These are phyloP conservation scores for Coemansia sp. DNA, from an alignment of 192 early-diverging fungal species.

Conservation along the genomic window DNA sequence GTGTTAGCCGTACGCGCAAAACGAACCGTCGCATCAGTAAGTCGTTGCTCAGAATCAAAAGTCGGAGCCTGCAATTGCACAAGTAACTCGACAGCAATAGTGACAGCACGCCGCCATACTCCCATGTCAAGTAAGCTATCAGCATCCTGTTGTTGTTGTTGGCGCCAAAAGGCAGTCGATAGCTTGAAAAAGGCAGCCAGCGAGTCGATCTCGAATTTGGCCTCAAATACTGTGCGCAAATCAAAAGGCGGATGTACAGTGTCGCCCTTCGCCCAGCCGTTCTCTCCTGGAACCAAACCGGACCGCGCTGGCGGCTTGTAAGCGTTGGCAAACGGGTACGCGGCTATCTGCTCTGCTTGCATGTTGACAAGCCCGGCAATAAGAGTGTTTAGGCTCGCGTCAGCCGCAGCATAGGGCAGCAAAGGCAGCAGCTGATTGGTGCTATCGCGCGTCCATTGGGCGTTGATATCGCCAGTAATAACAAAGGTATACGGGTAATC, in stretches of 20 bases:
- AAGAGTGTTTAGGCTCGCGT: slow-evolving; percentile 41
- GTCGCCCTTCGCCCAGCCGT: slow-evolving; percentile 42
- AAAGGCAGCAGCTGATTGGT: slow-evolving; percentile 66
- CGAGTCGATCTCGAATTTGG: slow-evolving; percentile 69
- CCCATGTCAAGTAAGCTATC: slow-evolving; percentile 21
- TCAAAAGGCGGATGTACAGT: slow-evolving; percentile 49
- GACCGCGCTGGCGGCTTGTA: slow-evolving; percentile 56
- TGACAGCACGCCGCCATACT: slow-evolving; percentile 53
- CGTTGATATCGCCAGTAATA: slow-evolving; percentile 70
- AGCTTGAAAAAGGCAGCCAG: slow-evolving; percentile 62
- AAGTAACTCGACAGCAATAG: slow-evolving; percentile 38
- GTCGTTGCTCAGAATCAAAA: slow-evolving; percentile 24
- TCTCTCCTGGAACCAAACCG: slow-evolving; percentile 23
- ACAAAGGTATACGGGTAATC: slow-evolving; percentile 60
- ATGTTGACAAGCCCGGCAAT: slow-evolving; percentile 57
- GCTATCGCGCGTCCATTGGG: slow-evolving; percentile 73
- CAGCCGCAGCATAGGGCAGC: slow-evolving; percentile 34
- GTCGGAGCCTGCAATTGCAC: slow-evolving; percentile 54
- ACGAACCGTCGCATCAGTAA: slow-evolving; percentile 33
- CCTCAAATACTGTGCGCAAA: slow-evolving; percentile 56
- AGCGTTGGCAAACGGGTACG: slow-evolving; percentile 63
- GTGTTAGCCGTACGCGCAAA: slow-evolving; percentile 30
- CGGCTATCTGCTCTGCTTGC: slow-evolving; percentile 53
- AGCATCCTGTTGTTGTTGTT: slow-evolving; percentile 10
- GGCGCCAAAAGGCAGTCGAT: slow-evolving; percentile 53